Conservation (phyloP, 345 rosid species). For the Eucalyptus erythrocorys region DNA sequence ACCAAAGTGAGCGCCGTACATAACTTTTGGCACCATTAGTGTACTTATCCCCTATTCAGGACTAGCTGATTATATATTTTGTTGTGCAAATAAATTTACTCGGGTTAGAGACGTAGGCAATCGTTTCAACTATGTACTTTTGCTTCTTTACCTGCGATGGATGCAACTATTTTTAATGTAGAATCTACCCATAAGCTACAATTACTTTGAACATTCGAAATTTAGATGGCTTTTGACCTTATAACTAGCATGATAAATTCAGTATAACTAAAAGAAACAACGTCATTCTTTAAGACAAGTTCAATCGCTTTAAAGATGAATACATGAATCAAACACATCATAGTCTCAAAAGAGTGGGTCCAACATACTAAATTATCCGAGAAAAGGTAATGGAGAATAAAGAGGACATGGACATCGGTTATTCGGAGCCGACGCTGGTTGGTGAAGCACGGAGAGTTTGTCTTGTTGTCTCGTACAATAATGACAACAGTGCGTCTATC, state of each 20-base stretch:
- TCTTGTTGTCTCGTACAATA: not conserved
- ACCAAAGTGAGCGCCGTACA: too few relatives aligned
- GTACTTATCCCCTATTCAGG: not conserved
- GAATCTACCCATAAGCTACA: not conserved
- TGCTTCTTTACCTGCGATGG: rapidly evolving
- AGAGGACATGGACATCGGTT: not conserved
- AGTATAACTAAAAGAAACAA: not conserved
- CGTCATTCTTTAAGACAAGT: not conserved
- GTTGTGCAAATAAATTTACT: not conserved
- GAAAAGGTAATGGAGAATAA: not conserved
- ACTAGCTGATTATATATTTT: not conserved
- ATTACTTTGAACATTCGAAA: rapidly evolving
- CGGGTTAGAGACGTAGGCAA: not conserved
- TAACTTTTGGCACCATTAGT: too few relatives aligned
- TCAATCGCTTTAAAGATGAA: not conserved
- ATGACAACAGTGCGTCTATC: not conserved
- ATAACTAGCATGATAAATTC: not conserved
- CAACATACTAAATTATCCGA: not conserved
- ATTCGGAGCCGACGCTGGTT: not conserved
- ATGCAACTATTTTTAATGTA: not conserved
- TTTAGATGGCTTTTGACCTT: not conserved
- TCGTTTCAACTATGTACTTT: not conserved
- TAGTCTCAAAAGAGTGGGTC: not conserved
- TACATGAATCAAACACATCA: not conserved
- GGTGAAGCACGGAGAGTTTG: not conserved